Evolutionary conservation across 148 eudicot genomes (phyloP).

Genomic region (Chenopodium berlandieri): DNA sequence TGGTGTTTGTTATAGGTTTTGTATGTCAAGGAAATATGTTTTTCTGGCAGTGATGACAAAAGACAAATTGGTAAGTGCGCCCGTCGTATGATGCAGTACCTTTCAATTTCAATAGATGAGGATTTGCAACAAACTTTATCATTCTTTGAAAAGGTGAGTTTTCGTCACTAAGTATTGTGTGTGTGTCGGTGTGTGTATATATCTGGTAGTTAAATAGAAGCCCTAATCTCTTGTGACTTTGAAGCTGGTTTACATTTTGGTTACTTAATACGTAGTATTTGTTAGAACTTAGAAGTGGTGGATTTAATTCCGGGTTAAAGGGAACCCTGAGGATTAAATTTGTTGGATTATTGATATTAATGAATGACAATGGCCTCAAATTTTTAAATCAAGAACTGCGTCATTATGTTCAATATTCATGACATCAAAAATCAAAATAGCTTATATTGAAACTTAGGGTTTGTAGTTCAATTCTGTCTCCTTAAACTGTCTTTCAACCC

Average conservation of each 20-base stretch:
- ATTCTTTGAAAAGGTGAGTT: constrained; percentile 74
- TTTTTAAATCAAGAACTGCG: too few relatives aligned
- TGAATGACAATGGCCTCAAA: too few relatives aligned
- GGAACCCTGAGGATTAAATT: neutral
- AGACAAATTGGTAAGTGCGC: constrained; percentile 49
- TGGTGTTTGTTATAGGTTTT: constrained; percentile 51
- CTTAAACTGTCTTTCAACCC: too few relatives aligned
- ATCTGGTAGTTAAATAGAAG: too few relatives aligned
- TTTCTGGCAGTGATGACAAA: constrained; percentile 52
- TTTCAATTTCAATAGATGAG: constrained; percentile 73
- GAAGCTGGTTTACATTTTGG: neutral
- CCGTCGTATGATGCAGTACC: constrained; percentile 71
- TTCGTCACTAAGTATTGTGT: neutral
- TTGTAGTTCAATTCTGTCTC: too few relatives aligned
- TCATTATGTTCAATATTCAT: too few relatives aligned
- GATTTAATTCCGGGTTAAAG: neutral
- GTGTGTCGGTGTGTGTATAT: neutral
- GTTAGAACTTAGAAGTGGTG: too few relatives aligned
- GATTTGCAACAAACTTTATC: constrained; percentile 80
- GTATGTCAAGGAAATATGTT: constrained; percentile 74
- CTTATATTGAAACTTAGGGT: too few relatives aligned
- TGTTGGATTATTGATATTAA: too few relatives aligned
- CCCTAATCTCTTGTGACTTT: neutral
- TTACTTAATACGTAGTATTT: neutral
- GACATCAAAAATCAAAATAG: too few relatives aligned